Conservation (phyloP, 352 stramenopile species). For the Sclerospora graminicola region DNA sequence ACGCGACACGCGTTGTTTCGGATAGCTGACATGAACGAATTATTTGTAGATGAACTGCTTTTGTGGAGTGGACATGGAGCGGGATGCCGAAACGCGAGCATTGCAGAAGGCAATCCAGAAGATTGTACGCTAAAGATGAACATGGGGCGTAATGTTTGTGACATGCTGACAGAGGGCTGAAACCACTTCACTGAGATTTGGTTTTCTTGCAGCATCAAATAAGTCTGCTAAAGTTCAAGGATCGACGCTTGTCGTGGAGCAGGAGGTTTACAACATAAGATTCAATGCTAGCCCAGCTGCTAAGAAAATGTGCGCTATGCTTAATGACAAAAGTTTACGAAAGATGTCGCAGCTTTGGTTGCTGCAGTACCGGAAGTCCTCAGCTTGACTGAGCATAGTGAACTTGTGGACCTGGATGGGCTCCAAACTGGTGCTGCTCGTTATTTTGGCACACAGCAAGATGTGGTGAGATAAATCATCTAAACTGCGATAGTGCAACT, state of each 20-base stretch:
- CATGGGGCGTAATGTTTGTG: conserved; percentile 30
- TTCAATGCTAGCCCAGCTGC: background rate
- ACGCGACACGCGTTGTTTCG: background rate
- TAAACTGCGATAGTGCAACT: background rate
- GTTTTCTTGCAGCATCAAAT: conserved; percentile 28
- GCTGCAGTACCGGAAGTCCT: conserved; percentile 13
- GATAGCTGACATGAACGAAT: background rate
- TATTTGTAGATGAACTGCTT: conserved; percentile 34
- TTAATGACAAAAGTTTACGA: conserved; percentile 25
- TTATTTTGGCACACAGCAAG: conserved; percentile 19
- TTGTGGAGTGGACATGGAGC: conserved; percentile 19
- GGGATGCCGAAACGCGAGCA: conserved; percentile 12
- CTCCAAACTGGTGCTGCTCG: conserved; percentile 21
- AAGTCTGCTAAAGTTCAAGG: conserved; percentile 17
- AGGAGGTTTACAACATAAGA: conserved; percentile 18
- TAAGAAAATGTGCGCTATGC: background rate
- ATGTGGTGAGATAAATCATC: conserved; percentile 10
- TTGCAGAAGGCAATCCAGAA: conserved; percentile 30
- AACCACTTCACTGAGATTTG: conserved; percentile 1
- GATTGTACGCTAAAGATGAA: conserved; percentile 37
- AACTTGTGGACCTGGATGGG: conserved; percentile 20
- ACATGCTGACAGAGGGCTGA: background rate
- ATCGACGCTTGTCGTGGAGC: conserved; percentile 20
- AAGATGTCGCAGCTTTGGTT: conserved; percentile 14
- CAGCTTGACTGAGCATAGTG: background rate